Evolutionary conservation across 495 filamentous ascomycete genomes (phyloP).

Genomic region (Talaromyces liani): DNA sequence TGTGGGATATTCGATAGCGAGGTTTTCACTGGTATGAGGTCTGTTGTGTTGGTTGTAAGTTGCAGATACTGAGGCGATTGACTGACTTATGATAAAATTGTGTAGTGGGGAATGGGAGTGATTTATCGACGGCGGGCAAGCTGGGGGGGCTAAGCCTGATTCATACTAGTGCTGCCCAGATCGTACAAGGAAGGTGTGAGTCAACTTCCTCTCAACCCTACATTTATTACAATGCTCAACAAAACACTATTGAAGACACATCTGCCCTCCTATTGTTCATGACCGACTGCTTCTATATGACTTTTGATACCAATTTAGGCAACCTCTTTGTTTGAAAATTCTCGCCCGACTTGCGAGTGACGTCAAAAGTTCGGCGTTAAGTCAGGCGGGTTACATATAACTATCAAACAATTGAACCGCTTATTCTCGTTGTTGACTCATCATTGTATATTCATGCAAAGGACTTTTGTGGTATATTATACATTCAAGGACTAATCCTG

Average conservation of each 20-base stretch:
- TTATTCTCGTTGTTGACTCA: not conserved
- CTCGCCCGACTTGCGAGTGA: not conserved
- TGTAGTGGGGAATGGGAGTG: slow-evolving; percentile 31
- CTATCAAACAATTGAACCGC: not conserved
- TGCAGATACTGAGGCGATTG: slow-evolving; percentile 20
- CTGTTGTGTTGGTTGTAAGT: slow-evolving; percentile 10
- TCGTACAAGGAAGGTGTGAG: not conserved
- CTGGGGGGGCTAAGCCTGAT: slow-evolving; percentile 22
- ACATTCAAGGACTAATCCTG: slow-evolving; percentile 18
- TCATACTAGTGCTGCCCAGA: not conserved
- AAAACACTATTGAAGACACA: not conserved
- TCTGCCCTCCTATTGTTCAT: not conserved
- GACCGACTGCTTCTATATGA: not conserved
- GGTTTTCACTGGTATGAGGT: slow-evolving; percentile 17
- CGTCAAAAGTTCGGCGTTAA: not conserved
- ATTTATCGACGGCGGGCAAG: slow-evolving; percentile 12
- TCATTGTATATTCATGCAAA: not conserved
- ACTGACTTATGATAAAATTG: slow-evolving; percentile 32
- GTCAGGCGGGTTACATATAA: not conserved
- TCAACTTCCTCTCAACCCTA: not conserved
- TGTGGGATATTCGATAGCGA: slow-evolving; percentile 6
- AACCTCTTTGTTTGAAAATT: not conserved
- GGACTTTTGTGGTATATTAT: not conserved
- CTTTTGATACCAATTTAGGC: not conserved
- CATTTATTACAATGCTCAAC: too few relatives aligned